These are phyloP conservation scores for Xylariomycetidae sp. DNA, from an alignment of 2,329 filamentous ascomycete species.

Conservation along the genomic window DNA sequence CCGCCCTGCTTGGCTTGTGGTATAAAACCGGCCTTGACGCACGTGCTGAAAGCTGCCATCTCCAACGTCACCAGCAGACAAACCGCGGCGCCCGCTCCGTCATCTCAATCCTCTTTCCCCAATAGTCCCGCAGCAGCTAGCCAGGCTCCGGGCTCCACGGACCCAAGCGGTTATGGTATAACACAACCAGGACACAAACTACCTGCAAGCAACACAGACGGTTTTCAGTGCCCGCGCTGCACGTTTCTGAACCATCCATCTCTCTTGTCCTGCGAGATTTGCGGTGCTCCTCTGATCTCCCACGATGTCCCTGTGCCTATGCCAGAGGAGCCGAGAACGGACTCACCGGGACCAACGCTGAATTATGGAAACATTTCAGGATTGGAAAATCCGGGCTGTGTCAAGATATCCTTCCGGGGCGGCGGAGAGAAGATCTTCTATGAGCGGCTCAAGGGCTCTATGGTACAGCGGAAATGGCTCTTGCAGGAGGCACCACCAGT, in stretches of 20 bases:
- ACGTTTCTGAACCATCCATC: slow-evolving; percentile 94
- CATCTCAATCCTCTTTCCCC: slow-evolving; percentile 11
- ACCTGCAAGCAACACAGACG: slow-evolving; percentile 8
- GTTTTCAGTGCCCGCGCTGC: slow-evolving; percentile 72
- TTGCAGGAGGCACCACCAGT: slow-evolving; percentile 83
- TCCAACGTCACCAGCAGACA: slow-evolving; percentile 56
- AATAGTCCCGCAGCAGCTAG: not conserved
- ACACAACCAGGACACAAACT: not conserved
- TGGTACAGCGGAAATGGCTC: slow-evolving; percentile 94
- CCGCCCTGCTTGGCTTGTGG: slow-evolving; percentile 89
- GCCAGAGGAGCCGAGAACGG: slow-evolving; percentile 46
- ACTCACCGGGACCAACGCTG: slow-evolving; percentile 73
- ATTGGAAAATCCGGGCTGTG: slow-evolving; percentile 59
- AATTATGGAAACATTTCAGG: slow-evolving; percentile 31
- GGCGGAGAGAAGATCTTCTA: slow-evolving; percentile 88
- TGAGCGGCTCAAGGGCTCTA: slow-evolving; percentile 78
- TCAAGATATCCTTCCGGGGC: slow-evolving; percentile 87
- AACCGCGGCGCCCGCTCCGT: slow-evolving; percentile 10
- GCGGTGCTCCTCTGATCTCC: slow-evolving; percentile 67
- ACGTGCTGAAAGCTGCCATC: slow-evolving; percentile 82
- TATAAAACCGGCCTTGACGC: slow-evolving; percentile 80
- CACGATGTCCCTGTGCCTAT: slow-evolving; percentile 36
- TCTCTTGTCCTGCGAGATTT: slow-evolving; percentile 81
- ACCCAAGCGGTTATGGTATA: not conserved
- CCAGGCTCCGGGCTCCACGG: not conserved